These are phyloP conservation scores for Plasmodium relictum DNA, from an alignment of 169 alveolate genomes.

Conservation along the genomic window DNA sequence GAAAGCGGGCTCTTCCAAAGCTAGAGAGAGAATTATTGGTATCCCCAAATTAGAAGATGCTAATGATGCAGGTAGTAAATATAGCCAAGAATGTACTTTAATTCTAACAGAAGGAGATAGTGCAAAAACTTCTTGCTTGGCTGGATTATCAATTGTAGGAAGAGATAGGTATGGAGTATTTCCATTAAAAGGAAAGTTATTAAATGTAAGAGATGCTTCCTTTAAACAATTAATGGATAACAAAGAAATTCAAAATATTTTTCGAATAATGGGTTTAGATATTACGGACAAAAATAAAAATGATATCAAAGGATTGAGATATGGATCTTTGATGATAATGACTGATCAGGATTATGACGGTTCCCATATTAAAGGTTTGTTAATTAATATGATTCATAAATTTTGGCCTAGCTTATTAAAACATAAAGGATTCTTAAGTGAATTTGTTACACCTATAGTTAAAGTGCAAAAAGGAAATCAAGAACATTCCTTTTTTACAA, in stretches of 20 bases:
- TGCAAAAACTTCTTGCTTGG: conserved; percentile 99
- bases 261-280: conserved; percentile 97
- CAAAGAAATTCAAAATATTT: conserved; percentile 96
- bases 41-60: conserved; percentile 99
- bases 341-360: conserved; percentile 99
- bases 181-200: conserved; percentile 99
- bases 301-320: conserved; percentile 94
- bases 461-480: conserved; percentile 95
- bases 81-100: conserved; percentile 96
- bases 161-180: conserved; percentile 99
- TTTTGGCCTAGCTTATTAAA: conserved; percentile 99
- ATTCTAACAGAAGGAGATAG: conserved; percentile 99
- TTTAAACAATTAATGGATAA: conserved; percentile 95
- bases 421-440: conserved; percentile 96
- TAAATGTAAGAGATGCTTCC: conserved; percentile 99
- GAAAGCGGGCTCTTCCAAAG: conserved; percentile 88
- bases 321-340: conserved; percentile 99
- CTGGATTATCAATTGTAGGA: conserved; percentile 99
- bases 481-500: conserved; percentile 95
- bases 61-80: conserved; percentile 97
- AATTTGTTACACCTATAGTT: conserved; percentile 99
- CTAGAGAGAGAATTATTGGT: conserved; percentile 87
- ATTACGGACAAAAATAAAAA: conserved; percentile 89
- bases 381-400: conserved; percentile 97
- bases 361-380: conserved; percentile 99